Evolutionary conservation across 2,329 filamentous ascomycete species (phyloP), one percentile per base, ranked within the genome.

Genomic region (Leptosphaerulina australis): DNA sequence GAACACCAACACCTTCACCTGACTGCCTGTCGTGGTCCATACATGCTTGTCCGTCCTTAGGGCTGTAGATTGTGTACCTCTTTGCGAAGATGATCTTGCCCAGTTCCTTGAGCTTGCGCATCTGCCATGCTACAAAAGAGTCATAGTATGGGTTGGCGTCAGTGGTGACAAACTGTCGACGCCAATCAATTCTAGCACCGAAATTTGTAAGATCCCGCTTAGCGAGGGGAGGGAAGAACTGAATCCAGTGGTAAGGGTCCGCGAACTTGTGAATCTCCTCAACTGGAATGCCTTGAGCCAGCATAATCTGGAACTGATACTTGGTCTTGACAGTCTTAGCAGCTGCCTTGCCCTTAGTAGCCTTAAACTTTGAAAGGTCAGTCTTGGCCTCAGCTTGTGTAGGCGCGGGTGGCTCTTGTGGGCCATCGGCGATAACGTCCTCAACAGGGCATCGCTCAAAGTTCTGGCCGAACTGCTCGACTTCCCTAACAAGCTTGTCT

Each of bases 71-170:
- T 5, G 93, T 97, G 73, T 97, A 96, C 65, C 91, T 81, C 78
- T 91, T 94, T 46, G 91, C 91, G 66, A 94, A 95, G 76, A 92
- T 90, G 76, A 97, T 93, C 80, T 97, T 97, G 66, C 89, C 84
- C 55, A 96, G 78, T 70, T 94, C 89, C 74, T 88, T 90, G 41
- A 97, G 82, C 57, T 90, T 88, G 72, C 89, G 92, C 90, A 97
- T 97, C 76, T 97, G 94, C 94, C 94, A 99, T 66, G 90, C 81
- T 30, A 97, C 88, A 67, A 99, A 99, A 4, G 90, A 84, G 71
- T 99, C 93, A 71, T 96, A 99, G 78, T 94, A 97, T 4, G 91
- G 91, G 75, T 99, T 99, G 26, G 91, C 91, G 64, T 97, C 91
- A 2, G 94, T 99, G 5, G 94, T 99, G 58, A 97, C 88, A 59